Percentiles rank a stretch among this genome's conserved stretches.
Evolutionary conservation across 2,329 filamentous ascomycete genomes (phyloP).

Genomic region (Colletotrichum sp.): DNA sequence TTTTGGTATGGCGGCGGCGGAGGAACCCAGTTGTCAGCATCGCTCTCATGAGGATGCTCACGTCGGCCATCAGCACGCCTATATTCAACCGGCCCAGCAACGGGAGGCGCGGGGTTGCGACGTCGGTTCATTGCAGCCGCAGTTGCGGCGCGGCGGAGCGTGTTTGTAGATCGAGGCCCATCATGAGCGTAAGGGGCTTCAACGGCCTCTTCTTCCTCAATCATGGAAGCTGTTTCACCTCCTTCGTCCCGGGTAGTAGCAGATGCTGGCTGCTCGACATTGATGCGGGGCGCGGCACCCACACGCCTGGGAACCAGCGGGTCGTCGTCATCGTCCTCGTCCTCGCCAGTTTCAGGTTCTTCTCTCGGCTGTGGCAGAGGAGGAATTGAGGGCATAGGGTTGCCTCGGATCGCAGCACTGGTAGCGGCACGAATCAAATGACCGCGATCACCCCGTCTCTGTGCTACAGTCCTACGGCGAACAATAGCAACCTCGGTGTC

Average conservation of each 20-base stretch:
- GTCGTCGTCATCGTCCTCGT: constrained; percentile 46
- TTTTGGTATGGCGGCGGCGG: constrained; percentile 82
- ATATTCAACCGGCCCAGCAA: constrained; percentile 63
- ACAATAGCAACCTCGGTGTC: constrained; percentile 82
- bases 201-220: constrained; percentile 61
- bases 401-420: constrained; percentile 32
- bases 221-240: constrained; percentile 50
- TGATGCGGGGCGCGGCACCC: constrained; percentile 34
- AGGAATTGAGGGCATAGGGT: constrained; percentile 29
- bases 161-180: constrained; percentile 72
- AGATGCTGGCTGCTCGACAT: constrained; percentile 18
- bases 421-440: constrained; percentile 56
- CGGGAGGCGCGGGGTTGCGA: constrained; percentile 63
- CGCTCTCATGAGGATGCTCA: constrained; percentile 83
- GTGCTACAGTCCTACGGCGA: constrained; percentile 73
- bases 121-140: constrained; percentile 77
- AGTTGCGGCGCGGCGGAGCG: constrained; percentile 74
- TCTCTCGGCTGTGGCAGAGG: constrained; percentile 30
- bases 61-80: constrained; percentile 72
- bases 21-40: constrained; percentile 88
- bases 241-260: constrained; percentile 34
- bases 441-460: constrained; percentile 55
- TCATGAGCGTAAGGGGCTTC: constrained; percentile 77
- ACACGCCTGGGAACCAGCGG: constrained; percentile 58
- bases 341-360: constrained; percentile 24